These are phyloP conservation scores for Pseudonitzschia multistriata DNA, from an alignment of 108 stramenopile species.

Conservation along the genomic window DNA sequence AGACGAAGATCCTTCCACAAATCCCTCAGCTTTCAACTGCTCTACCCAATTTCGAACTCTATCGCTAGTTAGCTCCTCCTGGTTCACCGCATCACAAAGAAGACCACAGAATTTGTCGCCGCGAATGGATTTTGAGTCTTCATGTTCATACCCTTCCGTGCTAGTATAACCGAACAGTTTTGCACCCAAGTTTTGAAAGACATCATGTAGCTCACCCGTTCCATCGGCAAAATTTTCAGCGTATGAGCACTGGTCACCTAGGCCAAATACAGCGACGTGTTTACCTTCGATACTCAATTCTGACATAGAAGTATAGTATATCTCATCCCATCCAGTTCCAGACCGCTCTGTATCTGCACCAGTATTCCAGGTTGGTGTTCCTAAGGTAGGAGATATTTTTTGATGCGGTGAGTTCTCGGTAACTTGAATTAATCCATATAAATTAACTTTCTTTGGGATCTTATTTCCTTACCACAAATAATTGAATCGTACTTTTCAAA, in stretches of 20 bases:
- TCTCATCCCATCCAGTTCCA: constrained; percentile 92
- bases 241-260: constrained; percentile 77
- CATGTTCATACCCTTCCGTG: constrained; percentile 81
- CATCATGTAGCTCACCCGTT: constrained; percentile 84
- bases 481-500: constrained; percentile 73
- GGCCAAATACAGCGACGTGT: constrained; percentile 87
- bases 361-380: constrained; percentile 43
- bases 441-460: no score
- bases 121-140: constrained; percentile 75
- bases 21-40: constrained; percentile 70
- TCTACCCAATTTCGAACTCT: constrained; percentile 77
- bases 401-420: no score
- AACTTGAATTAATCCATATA: no score
- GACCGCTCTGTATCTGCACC: constrained; percentile 77
- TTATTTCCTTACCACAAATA: constrained; percentile 56
- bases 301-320: constrained; percentile 72
- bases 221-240: constrained; percentile 89
- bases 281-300: constrained; percentile 60
- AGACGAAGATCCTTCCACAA: constrained; percentile 48
- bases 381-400: background rate
- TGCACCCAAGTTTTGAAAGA: constrained; percentile 77
- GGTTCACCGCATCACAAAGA: constrained; percentile 79
- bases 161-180: constrained; percentile 74
- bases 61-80: constrained; percentile 76
- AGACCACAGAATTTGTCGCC: constrained; percentile 86